A percentile compares a stretch with the other conserved stretches of the same genome.
phyloP scores from a whole-genome alignment of 2,329 filamentous ascomycete genomes.

The Aspergillus sp. region DNA sequence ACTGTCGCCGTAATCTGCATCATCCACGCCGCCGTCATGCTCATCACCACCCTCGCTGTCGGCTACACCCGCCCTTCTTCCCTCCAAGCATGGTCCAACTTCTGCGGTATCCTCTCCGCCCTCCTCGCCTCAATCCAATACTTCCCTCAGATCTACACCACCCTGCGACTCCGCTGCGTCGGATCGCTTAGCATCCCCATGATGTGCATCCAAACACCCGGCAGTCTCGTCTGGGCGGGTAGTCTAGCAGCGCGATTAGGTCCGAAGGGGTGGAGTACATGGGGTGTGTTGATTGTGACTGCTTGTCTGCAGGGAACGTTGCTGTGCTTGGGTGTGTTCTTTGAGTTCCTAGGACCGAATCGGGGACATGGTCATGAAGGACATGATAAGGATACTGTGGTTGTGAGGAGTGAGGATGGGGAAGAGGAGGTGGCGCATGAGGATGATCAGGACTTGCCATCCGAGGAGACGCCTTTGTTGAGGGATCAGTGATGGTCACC shows the following conservation, averaged over 20 bases:
- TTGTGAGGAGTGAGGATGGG: slow-evolving; percentile 9
- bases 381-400: slow-evolving; percentile 21
- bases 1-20: slow-evolving; percentile 72
- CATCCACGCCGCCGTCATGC: slow-evolving; percentile 70
- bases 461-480: slow-evolving; percentile 40
- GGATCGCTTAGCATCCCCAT: slow-evolving; percentile 93
- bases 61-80: slow-evolving; percentile 62
- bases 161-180: slow-evolving; percentile 79
- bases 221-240: slow-evolving; percentile 83
- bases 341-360: slow-evolving; percentile 52
- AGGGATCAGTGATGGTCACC: slow-evolving; percentile 26
- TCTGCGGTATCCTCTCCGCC: slow-evolving; percentile 77
- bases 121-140: slow-evolving; percentile 85
- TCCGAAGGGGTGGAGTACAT: slow-evolving; percentile 86
- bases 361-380: slow-evolving; percentile 41
- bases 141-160: slow-evolving; percentile 91
- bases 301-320: slow-evolving; percentile 81
- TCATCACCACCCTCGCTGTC: slow-evolving; percentile 66
- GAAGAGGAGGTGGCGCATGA: slow-evolving; percentile 12
- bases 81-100: slow-evolving; percentile 78
- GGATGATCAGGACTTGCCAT: slow-evolving; percentile 23
- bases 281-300: slow-evolving; percentile 87
- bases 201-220: slow-evolving; percentile 98
- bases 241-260: slow-evolving; percentile 82
- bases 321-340: slow-evolving; percentile 77